Conservation (phyloP, 2,329 filamentous ascomycete species). For the Arthrobotrys sphaeroides region DNA sequence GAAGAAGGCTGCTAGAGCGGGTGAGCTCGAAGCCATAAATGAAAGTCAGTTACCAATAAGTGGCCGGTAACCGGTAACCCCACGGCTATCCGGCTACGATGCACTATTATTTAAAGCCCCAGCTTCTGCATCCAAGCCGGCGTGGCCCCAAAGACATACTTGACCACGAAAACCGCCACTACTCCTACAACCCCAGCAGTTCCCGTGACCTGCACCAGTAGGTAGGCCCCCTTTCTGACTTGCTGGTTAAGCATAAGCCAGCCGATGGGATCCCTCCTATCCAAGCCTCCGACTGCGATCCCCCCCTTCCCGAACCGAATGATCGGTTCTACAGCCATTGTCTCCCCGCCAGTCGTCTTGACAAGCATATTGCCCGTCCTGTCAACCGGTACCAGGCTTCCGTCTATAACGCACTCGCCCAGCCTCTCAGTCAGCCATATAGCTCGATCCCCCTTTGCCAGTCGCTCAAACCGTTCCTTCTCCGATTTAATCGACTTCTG, state of each 20-base stretch:
- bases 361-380: constrained; percentile 59
- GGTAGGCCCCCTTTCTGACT: constrained; percentile 28
- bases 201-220: constrained; percentile 42
- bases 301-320: constrained; percentile 40
- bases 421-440: constrained; percentile 75
- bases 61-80: neutral
- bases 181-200: constrained; percentile 45
- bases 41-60: neutral
- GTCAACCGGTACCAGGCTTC: constrained; percentile 67
- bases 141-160: constrained; percentile 44
- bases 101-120: constrained; percentile 21
- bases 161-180: constrained; percentile 42
- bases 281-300: neutral
- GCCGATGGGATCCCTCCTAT: constrained; percentile 51
- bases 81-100: neutral
- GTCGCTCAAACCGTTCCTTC: constrained; percentile 72
- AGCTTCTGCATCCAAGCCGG: constrained; percentile 42
- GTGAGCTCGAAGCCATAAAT: neutral
- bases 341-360: constrained; percentile 27
- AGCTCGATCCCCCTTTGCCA: constrained; percentile 71
- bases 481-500: constrained; percentile 80
- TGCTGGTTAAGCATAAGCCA: constrained; percentile 31
- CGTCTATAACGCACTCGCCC: constrained; percentile 74
- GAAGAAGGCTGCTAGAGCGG: neutral
- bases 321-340: constrained; percentile 34